Conservation (phyloP, 1,139 yeast genomes). For the Scheffersomyces quercinus region DNA sequence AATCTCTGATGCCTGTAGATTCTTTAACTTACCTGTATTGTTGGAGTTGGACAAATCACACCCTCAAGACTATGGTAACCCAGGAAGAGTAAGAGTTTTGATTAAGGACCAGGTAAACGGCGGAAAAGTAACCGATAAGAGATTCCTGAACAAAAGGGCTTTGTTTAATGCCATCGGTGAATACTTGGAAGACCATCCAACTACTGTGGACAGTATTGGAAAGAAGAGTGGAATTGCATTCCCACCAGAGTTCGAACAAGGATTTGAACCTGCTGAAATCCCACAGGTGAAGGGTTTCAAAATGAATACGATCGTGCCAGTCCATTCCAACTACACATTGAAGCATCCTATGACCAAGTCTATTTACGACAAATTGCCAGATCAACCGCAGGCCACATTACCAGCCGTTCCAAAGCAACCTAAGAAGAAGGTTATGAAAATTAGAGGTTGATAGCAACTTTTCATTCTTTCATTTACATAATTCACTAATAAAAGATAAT, state of each 20-base stretch:
- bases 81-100: constrained; percentile 85
- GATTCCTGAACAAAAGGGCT: constrained; percentile 62
- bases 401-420: constrained; percentile 47
- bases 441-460: constrained; percentile 32
- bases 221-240: constrained; percentile 54
- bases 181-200: constrained; percentile 67
- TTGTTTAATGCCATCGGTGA: constrained; percentile 61
- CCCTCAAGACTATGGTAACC: constrained; percentile 97
- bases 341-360: constrained; percentile 83
- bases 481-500: no score
- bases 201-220: constrained; percentile 63
- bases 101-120: constrained; percentile 50
- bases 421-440: constrained; percentile 53
- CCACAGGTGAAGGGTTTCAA: constrained; percentile 82
- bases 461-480: no score
- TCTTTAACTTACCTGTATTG: constrained; percentile 52
- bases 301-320: constrained; percentile 84
- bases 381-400: constrained; percentile 30
- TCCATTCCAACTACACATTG: constrained; percentile 74
- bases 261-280: constrained; percentile 58
- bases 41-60: constrained; percentile 83
- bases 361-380: constrained; percentile 60
- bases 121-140: constrained; percentile 33
- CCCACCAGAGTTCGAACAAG: constrained; percentile 56
- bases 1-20: constrained; percentile 64